A percentile compares a stretch with the other conserved stretches of the same genome.
phyloP scores from a whole-genome alignment of 2,329 filamentous ascomycete genomes.

The Cladosporium sp. region DNA sequence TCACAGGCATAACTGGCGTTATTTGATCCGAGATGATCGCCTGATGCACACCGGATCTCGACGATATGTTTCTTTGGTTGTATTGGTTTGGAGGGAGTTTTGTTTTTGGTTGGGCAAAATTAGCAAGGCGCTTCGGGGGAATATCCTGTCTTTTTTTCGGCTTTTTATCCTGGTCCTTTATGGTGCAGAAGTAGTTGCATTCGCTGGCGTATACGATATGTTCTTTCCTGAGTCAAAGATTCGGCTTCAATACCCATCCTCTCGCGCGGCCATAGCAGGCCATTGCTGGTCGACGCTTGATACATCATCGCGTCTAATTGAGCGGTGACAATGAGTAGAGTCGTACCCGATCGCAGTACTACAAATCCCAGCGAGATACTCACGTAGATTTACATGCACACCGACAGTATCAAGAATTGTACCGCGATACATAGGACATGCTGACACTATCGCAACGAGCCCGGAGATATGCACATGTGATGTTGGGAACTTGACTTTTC shows the following conservation, averaged over 20 bases:
- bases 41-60: neutral
- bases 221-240: neutral
- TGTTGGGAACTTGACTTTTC: no score
- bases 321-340: neutral
- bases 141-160: neutral
- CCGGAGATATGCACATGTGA: neutral
- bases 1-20: constrained; percentile 3
- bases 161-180: neutral
- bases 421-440: neutral
- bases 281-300: neutral
- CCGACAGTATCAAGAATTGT: neutral
- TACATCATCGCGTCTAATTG: neutral
- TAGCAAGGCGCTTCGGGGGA: constrained; percentile 3
- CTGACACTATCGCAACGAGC: neutral
- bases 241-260: neutral
- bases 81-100: neutral
- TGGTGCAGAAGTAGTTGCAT: neutral
- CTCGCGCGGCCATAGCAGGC: neutral
- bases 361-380: neutral
- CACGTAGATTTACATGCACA: neutral
- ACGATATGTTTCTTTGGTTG: neutral
- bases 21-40: neutral
- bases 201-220: neutral
- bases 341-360: neutral
- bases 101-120: neutral